Evolutionary conservation across 2,329 filamentous ascomycete species (phyloP), one percentile per base, ranked within the genome.

Genomic region (Curvularia lunata): DNA sequence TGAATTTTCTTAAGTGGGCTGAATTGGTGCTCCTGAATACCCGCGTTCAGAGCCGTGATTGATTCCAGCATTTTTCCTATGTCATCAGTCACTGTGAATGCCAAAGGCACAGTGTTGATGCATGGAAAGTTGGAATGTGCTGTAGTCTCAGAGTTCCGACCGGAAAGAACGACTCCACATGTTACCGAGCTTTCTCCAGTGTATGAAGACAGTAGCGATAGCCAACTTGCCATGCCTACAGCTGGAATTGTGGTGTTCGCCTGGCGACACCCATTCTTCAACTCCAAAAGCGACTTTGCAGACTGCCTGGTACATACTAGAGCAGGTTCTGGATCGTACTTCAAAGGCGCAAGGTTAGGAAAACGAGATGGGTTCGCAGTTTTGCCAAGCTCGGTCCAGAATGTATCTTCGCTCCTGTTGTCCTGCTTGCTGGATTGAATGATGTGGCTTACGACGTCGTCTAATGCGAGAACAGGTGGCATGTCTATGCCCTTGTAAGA

Each of bases 141-240:
- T 0, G 87, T 85, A n/a, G 82, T 79, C 4, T 88, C 83, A 0
- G 83, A 82, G 28, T 80, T 86, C 32, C 92, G 83, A 1, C 92
- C 92, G 8, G 93, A 93, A 7, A 97, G 80, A 0, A 93, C 91
- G 13, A 90, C 82, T 21, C 93, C 94, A 72, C 95, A 96, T 0
- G 88, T 88, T 0, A 95, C 87, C 5, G 83, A 83, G 2, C 79
- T 69, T 70, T 97, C 92, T 1, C 92, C 92, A 13, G 88, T 83
- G 67, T 97, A 97, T 0, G 88, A 85, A 0, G 90, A 83, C 0
- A 97, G 80, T 0, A 97, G 70, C 7, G 87, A 83, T 2, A 89
- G 84, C 93, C 93, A 97, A 2, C 91, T 85, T 3, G 88, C 88
- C 73, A 96, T 90, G 0, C 91, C 84, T 1, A 86, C 84, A 3